A percentile compares a stretch with the other conserved stretches of the same genome.
These are phyloP conservation scores for Funneliformis geosporum DNA, from an alignment of 192 early-diverging fungal genomes.

Conservation along the genomic window DNA sequence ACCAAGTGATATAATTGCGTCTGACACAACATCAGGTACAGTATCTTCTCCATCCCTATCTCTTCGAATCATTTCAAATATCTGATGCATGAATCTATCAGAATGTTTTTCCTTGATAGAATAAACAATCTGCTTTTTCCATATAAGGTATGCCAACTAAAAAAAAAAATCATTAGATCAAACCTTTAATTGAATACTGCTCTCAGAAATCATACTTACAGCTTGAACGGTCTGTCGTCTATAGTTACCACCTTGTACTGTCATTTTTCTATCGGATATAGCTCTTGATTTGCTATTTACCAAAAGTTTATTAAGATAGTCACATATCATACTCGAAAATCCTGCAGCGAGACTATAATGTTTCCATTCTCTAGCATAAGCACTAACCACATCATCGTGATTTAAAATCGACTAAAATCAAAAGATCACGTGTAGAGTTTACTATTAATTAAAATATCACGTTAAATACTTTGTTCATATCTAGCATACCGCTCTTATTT, in stretches of 20 bases:
- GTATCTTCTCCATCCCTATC: slow-evolving; percentile 70
- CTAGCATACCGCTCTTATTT: slow-evolving; percentile 51
- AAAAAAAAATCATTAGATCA: background rate
- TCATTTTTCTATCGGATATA: slow-evolving; percentile 36
- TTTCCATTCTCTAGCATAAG: slow-evolving; percentile 70
- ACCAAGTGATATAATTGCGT: slow-evolving; percentile 64
- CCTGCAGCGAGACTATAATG: slow-evolving; percentile 61
- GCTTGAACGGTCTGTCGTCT: slow-evolving; percentile 66
- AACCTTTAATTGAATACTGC: background rate
- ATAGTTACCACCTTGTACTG: slow-evolving; percentile 51
- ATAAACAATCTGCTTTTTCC: slow-evolving; percentile 69
- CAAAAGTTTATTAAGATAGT: slow-evolving; percentile 70
- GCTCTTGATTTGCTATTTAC: slow-evolving; percentile 42
- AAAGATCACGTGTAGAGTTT: background rate
- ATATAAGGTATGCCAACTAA: slow-evolving; percentile 71
- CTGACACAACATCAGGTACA: slow-evolving; percentile 52
- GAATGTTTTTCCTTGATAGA: slow-evolving; percentile 56
- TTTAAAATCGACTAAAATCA: slow-evolving; percentile 56
- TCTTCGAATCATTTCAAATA: slow-evolving; percentile 66
- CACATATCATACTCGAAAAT: slow-evolving; percentile 63
- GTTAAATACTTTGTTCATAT: background rate
- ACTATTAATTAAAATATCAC: background rate
- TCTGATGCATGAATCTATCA: slow-evolving; percentile 67
- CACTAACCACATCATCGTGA: slow-evolving; percentile 67
- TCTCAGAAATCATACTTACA: slow-evolving; percentile 39